Evolutionary conservation across 2,329 filamentous ascomycete genomes (phyloP).

Genomic region (Microdochium trichocladiopsis): DNA sequence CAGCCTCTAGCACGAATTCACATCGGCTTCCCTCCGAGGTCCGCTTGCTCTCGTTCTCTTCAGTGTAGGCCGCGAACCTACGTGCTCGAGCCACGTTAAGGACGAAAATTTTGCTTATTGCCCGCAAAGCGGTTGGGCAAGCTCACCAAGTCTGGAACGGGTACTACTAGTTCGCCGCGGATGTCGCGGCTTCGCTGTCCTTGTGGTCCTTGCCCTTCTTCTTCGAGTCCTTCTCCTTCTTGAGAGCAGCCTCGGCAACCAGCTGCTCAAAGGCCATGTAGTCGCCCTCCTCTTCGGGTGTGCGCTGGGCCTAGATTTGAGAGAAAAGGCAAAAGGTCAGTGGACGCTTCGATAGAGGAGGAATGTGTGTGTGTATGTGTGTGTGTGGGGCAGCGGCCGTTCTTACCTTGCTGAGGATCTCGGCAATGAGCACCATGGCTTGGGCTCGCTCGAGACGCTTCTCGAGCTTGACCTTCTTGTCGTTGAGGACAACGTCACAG

Average conservation of each 20-base stretch:
- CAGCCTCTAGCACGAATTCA: no score
- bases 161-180: neutral
- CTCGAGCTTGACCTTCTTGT: slow-evolving; percentile 67
- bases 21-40: no score
- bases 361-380: no score
- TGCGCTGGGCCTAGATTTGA: slow-evolving; percentile 63
- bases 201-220: slow-evolving; percentile 47
- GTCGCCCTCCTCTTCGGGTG: slow-evolving; percentile 94
- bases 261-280: slow-evolving; percentile 99
- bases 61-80: no score
- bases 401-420: slow-evolving; percentile 79
- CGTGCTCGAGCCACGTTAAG: no score
- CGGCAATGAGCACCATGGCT: slow-evolving; percentile 80
- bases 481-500: slow-evolving; percentile 79
- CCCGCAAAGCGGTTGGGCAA: no score
- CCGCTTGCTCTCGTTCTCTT: no score
- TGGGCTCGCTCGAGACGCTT: slow-evolving; percentile 91
- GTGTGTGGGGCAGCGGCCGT: neutral
- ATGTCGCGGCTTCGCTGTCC: slow-evolving; percentile 9
- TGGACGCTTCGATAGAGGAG: slow-evolving; percentile 1
- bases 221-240: slow-evolving; percentile 84
- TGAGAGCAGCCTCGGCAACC: slow-evolving; percentile 90
- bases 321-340: slow-evolving; percentile 3
- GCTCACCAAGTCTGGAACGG: no score
- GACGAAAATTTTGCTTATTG: no score